A percentile compares a stretch with the other conserved stretches of the same genome.
Conservation (phyloP, 768 basidiomycete genomes). For the Royoungia palumana region DNA sequence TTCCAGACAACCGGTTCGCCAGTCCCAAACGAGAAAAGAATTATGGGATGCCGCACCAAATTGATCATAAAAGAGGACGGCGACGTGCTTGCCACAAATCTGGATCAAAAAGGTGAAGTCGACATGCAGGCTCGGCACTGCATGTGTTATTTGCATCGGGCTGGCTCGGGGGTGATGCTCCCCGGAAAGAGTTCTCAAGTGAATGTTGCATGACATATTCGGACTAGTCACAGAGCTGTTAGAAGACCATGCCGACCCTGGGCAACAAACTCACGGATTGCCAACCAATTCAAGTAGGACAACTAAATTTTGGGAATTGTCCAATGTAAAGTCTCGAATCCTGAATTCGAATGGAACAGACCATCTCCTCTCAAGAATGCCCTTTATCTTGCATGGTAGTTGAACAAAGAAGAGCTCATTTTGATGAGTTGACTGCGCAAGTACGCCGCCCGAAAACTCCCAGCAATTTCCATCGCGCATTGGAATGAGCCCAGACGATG, state of each 20-base stretch:
- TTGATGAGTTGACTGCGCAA: slow-evolving; percentile 26
- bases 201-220: slow-evolving; percentile 19
- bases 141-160: slow-evolving; percentile 14
- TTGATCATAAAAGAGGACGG: slow-evolving; percentile 25
- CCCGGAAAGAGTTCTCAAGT: slow-evolving; percentile 32
- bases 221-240: slow-evolving; percentile 14
- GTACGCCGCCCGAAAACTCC: slow-evolving; percentile 36
- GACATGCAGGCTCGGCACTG: background rate
- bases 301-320: slow-evolving; percentile 36
- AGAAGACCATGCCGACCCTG: background rate
- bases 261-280: slow-evolving; percentile 13
- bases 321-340: slow-evolving; percentile 37
- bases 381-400: slow-evolving; percentile 31
- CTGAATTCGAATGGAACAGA: slow-evolving; percentile 21
- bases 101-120: slow-evolving; percentile 26
- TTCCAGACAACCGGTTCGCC: slow-evolving; percentile 29
- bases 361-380: slow-evolving; percentile 29
- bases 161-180: slow-evolving; percentile 24
- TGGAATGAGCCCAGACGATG: slow-evolving; percentile 10
- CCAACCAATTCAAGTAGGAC: slow-evolving; percentile 27
- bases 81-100: slow-evolving; percentile 31
- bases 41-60: background rate
- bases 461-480: slow-evolving; percentile 24
- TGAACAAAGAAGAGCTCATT: slow-evolving; percentile 23
- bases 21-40: slow-evolving; percentile 34